Evolutionary conservation across 2,329 filamentous ascomycete species (phyloP), one percentile per base, ranked within the genome.

Genomic region (Fusarium incarnatum): DNA sequence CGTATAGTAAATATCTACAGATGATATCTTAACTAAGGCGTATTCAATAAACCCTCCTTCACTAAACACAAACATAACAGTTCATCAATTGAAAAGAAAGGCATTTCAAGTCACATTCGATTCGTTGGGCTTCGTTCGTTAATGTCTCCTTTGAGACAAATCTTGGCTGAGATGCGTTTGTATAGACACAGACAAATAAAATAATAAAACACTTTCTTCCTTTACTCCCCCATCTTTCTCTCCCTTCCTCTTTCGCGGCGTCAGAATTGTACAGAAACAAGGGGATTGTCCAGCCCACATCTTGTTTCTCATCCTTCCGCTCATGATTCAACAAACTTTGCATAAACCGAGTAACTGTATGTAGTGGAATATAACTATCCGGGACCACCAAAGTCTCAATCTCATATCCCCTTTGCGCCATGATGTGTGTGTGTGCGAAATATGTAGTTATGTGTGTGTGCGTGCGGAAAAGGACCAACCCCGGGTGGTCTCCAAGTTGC

Each of bases 151-250:
- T 60, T 64, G 67, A 70, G 69, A 73, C 71, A 73, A 65, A 65
- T 37, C 64, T 66, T 65, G 61, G 48, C 37, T 66, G 67, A 75
- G 70, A 75, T 74, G 73, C 73, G 72, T 69, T 53, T 67, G 68
- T 75, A 73, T 73, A 72, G 64, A 45, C 66, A 71, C 68, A 68
- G 56, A 70, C 68, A 70, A 65, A 73, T 64, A 74, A 70, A 63
- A 66, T 72, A 59, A 62, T 62, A 50, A 60, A 64, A 49, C 61
- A 66, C 59, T 47, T 52, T 50, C 41, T 46, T n/a, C 47, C 25
- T 20, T 25, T 22, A 27, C 12, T 53, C 44, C 46, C 34, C 28
- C 40, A 40, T 49, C 37, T 23, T 55, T 30, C 40, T 41, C 27
- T 27, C 57, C 57, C 25, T 56, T 44, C 56, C 55, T 71, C 70